Percentiles rank a stretch among this genome's conserved stretches.
These are phyloP conservation scores for Solanum dulcamara DNA, from an alignment of 257 asterid genomes.

Conservation along the genomic window DNA sequence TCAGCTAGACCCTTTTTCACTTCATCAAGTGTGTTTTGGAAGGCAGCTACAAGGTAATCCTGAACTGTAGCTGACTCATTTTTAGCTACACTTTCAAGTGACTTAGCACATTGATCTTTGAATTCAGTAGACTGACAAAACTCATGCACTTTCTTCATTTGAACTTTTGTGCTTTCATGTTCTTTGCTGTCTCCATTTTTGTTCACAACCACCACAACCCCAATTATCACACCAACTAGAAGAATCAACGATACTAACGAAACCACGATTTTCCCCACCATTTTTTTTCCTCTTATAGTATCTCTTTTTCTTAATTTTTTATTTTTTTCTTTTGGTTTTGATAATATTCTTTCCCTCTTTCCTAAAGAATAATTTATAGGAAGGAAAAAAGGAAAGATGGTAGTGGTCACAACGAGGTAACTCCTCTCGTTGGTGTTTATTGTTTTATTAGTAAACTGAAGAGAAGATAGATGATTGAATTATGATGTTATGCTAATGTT, in stretches of 20 bases:
- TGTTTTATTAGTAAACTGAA: background rate
- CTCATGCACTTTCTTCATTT: slow-evolving; percentile 38
- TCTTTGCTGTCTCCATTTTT: background rate
- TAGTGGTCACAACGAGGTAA: no score
- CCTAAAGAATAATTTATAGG: background rate
- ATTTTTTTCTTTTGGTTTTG: background rate
- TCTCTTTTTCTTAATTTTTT: background rate
- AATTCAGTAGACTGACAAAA: slow-evolving; percentile 36
- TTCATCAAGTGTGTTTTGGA: slow-evolving; percentile 26
- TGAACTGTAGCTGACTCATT: slow-evolving; percentile 37
- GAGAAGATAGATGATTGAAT: background rate
- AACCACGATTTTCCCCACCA: slow-evolving; percentile 29
- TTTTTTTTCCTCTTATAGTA: background rate
- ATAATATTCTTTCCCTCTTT: background rate
- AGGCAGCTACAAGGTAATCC: slow-evolving; percentile 43
- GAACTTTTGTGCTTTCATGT: background rate
- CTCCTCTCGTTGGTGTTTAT: background rate
- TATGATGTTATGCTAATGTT: background rate
- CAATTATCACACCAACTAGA: slow-evolving; percentile 49
- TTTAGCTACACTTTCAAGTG: slow-evolving; percentile 26
- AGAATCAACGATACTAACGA: slow-evolving; percentile 38
- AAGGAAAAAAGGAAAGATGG: slow-evolving; percentile 4
- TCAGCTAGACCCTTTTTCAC: slow-evolving; percentile 20
- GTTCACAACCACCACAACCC: slow-evolving; percentile 26
- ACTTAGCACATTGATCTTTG: slow-evolving; percentile 40